Conservation (phyloP, 306 rosid genomes). For the Cicer arietinum region DNA sequence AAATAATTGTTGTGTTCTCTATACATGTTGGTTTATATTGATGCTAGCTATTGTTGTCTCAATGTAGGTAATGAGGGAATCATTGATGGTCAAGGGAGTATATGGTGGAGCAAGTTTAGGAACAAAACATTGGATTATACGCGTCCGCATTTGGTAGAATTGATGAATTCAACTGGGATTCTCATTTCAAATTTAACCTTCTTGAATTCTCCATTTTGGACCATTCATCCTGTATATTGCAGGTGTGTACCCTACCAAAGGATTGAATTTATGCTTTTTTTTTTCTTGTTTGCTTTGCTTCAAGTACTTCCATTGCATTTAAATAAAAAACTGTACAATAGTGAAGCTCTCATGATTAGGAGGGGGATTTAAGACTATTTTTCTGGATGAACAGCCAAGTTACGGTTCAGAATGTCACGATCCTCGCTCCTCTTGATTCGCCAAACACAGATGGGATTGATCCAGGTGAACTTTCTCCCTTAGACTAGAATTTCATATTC, state of each 20-base stretch:
- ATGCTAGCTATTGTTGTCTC: conserved; percentile 43
- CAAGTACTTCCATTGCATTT: conserved; percentile 45
- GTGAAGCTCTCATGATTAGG: conserved; percentile 54
- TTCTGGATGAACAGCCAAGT: conserved; percentile 76
- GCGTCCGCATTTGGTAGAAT: conserved; percentile 82
- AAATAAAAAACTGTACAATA: conserved; percentile 35
- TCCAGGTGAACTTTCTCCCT: conserved; percentile 64
- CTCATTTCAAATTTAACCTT: conserved; percentile 79
- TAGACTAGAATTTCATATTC: neutral
- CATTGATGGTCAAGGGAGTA: conserved; percentile 74
- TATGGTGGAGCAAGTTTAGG: conserved; percentile 75
- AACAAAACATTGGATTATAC: conserved; percentile 71
- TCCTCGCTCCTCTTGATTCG: conserved; percentile 74
- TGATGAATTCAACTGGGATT: conserved; percentile 71
- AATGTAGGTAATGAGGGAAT: conserved; percentile 75
- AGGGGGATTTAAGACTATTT: conserved; percentile 60
- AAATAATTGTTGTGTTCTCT: conserved; percentile 22
- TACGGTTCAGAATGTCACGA: conserved; percentile 62
- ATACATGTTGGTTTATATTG: conserved; percentile 39
- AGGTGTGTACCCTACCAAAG: conserved; percentile 59
- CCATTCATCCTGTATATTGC: conserved; percentile 85
- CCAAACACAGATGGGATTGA: conserved; percentile 84
- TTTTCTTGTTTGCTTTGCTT: conserved; percentile 41
- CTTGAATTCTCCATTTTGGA: conserved; percentile 83
- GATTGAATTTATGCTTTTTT: conserved; percentile 22